These are phyloP conservation scores for Sporothrix luriei DNA, from an alignment of 2,329 filamentous ascomycete genomes.

Conservation along the genomic window DNA sequence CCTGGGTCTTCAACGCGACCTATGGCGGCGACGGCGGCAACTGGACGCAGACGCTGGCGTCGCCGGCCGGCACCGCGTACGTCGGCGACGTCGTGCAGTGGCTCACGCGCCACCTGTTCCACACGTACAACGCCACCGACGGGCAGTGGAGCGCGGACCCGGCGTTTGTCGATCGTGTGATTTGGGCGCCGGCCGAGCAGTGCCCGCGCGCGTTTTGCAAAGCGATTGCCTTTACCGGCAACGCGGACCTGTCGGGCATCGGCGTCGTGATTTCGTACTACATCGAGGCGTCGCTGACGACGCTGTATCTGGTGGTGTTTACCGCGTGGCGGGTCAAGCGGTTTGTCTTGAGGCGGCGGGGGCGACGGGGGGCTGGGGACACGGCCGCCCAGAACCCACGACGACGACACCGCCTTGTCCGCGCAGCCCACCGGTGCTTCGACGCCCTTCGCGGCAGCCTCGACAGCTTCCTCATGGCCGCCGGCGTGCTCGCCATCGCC, in stretches of 20 bases:
- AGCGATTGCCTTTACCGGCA: slow-evolving; percentile 35
- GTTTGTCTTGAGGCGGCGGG: too few species aligned
- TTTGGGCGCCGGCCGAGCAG: slow-evolving; percentile 27
- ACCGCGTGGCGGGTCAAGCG: slow-evolving; percentile 30
- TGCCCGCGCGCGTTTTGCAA: slow-evolving; percentile 35
- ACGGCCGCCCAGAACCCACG: too few species aligned
- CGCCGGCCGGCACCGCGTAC: slow-evolving; percentile 19
- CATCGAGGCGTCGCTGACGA: slow-evolving; percentile 34
- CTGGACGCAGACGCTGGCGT: neutral
- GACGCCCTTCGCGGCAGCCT: slow-evolving; percentile 39
- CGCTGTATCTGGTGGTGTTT: slow-evolving; percentile 33
- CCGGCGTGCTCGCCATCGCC: slow-evolving; percentile 33
- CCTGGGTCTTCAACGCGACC: slow-evolving; percentile 10
- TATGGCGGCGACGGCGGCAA: neutral
- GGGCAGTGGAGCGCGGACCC: slow-evolving; percentile 21
- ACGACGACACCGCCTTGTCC: neutral
- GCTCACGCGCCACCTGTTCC: slow-evolving; percentile 22
- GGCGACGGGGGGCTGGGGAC: too few species aligned
- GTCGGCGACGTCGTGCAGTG: slow-evolving; percentile 29
- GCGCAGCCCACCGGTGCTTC: slow-evolving; percentile 35
- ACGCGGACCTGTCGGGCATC: slow-evolving; percentile 37
- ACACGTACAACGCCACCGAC: slow-evolving; percentile 24
- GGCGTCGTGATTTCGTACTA: slow-evolving; percentile 35
- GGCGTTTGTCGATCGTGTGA: slow-evolving; percentile 29
- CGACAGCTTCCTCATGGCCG: slow-evolving; percentile 36